A percentile compares a stretch with the other conserved stretches of the same genome.
These are phyloP conservation scores for Hypoxylon sp. DNA, from an alignment of 2,329 filamentous ascomycete genomes.

Conservation along the genomic window DNA sequence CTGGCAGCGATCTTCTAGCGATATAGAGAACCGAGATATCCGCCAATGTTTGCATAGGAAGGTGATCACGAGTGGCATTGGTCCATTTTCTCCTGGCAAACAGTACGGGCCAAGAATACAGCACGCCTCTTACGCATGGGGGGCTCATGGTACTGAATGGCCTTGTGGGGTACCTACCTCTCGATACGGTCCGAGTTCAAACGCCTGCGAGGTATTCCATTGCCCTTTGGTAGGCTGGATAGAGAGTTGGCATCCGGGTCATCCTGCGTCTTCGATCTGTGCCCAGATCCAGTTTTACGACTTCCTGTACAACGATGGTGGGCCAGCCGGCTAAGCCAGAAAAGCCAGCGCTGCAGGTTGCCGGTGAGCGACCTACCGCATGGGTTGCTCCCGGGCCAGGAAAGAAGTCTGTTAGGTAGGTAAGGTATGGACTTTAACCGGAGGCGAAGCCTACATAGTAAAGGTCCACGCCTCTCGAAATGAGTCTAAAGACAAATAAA, in stretches of 20 bases:
- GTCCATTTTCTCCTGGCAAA: constrained; percentile 22
- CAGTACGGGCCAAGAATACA: constrained; percentile 16
- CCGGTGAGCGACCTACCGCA: constrained; percentile 39
- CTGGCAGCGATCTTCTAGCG: constrained; percentile 32
- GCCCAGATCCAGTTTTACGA: constrained; percentile 37
- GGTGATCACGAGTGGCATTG: constrained; percentile 14
- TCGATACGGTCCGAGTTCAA: constrained; percentile 15
- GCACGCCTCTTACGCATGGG: constrained; percentile 17
- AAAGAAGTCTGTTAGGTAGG: constrained; percentile 7
- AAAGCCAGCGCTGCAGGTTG: constrained; percentile 43
- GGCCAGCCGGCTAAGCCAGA: constrained; percentile 38
- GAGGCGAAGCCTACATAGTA: constrained; percentile 23
- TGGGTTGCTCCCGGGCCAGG: constrained; percentile 19
- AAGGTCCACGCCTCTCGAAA: constrained; percentile 20
- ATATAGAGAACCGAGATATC: constrained; percentile 15
- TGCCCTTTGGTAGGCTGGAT: constrained; percentile 13
- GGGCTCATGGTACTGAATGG: constrained; percentile 6
- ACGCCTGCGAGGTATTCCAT: constrained; percentile 9
- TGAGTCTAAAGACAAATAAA: constrained; percentile 35
- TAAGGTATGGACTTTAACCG: constrained; percentile 41
- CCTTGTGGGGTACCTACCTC: constrained; percentile 9
- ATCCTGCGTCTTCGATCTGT: constrained; percentile 30
- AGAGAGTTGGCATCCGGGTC: constrained; percentile 24
- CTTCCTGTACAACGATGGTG: constrained; percentile 31
- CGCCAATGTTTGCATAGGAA: constrained; percentile 12